phyloP scores from a whole-genome alignment of 2,329 filamentous ascomycete genomes.

The Cordyceps pruinosa region DNA sequence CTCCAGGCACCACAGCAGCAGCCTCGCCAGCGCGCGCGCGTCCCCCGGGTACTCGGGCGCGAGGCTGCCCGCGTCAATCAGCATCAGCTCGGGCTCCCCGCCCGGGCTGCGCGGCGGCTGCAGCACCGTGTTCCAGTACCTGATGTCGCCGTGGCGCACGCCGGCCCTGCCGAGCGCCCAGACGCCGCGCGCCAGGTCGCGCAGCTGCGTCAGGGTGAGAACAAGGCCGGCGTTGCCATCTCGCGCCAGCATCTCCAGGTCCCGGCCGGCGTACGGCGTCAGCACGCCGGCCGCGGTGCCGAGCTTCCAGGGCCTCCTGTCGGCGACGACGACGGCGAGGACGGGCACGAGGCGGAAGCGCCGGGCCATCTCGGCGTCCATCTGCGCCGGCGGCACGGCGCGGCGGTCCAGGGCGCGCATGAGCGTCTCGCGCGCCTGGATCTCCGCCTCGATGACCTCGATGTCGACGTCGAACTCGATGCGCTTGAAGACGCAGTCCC shows the following conservation, averaged over 20 bases:
- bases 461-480: conserved; percentile 18
- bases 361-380: conserved; percentile 12
- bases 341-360: conserved; percentile 15
- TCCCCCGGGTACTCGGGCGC: not conserved
- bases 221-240: not conserved
- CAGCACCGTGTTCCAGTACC: not conserved
- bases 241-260: not conserved
- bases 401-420: too few relatives aligned
- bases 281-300: conserved; percentile 11
- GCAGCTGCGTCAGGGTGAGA: not conserved
- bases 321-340: conserved; percentile 14
- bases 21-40: not conserved
- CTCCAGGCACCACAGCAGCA: not conserved
- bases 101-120: not conserved
- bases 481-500: conserved; percentile 19
- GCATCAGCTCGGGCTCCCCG: too few relatives aligned
- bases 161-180: not conserved
- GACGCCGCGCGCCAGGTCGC: not conserved
- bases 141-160: not conserved
- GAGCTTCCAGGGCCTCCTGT: conserved; percentile 7
- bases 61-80: not conserved
- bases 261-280: not conserved
- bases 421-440: conserved; percentile 13
- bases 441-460: conserved; percentile 13
- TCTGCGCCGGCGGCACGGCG: too few relatives aligned